Evolutionary conservation across 129 eudicot species (phyloP), one percentile per base, ranked within the genome.

Genomic region (Chrysanthemum lavandulifolium): DNA sequence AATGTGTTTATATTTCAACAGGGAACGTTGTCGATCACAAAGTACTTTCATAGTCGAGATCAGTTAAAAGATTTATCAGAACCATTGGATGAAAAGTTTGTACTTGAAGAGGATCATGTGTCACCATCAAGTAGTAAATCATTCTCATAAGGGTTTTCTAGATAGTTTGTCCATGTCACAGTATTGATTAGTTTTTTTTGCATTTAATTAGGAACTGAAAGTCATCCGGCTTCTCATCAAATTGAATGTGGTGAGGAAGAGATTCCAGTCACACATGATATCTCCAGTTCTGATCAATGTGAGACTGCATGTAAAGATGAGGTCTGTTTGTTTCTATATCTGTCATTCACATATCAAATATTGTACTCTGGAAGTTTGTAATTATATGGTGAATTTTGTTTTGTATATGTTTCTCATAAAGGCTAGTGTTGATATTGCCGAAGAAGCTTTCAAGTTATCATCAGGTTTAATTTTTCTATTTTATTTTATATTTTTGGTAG

Each of bases 11-110:
- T 16, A 13, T 61, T 79, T 72, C 69, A 73, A 49, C 80, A 94
- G 98, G 98, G 98, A 54, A 94, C 97, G 48, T 69, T 79, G 80
- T 87, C 97, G 65, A 94, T 94, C 54, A 85, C 76, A 69, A 90
- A 80, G 74, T 94, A 87, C 82, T 94, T 90, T 55, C 89, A 78
- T 68, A 61, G 73, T 64, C 89, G 60, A 74, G 83, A 79, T 80
- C 80, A 80, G 52, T 29, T 21, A 59, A 58, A 33, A 60, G 15
- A 79, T 76, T 73, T 81, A 52, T 51, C 56, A 53, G 70, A 86
- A 43, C 74, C 53, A 12, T 72, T 61, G 40, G 72, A 75, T 80
- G 89, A 80, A 61, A 80, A 57, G 59, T 13, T 63, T 45, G 67
- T 47, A 62, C 78, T 60, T 27, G 85, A 83, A 77, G 85, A 70